phyloP scores from a whole-genome alignment of 1,284 basidiomycete genomes.

The Sporisorium iseilematis-ciliati region DNA sequence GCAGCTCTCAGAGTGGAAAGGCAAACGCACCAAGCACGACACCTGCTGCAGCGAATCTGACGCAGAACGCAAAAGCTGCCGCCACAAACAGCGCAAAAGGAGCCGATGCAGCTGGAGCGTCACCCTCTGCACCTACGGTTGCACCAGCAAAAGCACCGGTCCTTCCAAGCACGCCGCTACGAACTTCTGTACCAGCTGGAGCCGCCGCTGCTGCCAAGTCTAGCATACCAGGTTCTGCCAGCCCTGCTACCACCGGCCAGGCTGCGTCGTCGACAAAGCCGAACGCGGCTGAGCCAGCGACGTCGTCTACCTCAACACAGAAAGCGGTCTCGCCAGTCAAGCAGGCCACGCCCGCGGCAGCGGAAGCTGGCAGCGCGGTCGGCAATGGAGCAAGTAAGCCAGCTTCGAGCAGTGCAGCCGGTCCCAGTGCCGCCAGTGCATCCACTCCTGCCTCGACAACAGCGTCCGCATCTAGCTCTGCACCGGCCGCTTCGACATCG shows the following conservation, averaged over 20 bases:
- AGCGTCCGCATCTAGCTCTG: neutral
- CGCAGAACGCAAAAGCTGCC: neutral
- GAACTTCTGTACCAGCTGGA: constrained; percentile 14
- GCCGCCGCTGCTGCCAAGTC: neutral
- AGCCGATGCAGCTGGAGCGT: neutral
- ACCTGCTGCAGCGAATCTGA: neutral
- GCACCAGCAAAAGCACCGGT: constrained; percentile 18
- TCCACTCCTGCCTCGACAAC: constrained; percentile 6
- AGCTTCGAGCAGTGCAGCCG: constrained; percentile 13
- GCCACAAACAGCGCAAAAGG: neutral
- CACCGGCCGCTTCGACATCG: constrained; percentile 10
- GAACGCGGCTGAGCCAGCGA: neutral
- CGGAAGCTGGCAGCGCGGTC: neutral
- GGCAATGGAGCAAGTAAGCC: constrained; percentile 18
- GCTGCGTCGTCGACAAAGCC: constrained; percentile 19
- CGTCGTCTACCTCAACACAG: constrained; percentile 7
- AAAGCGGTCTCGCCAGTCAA: constrained; percentile 16
- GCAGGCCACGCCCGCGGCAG: constrained; percentile 9
- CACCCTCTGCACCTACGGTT: constrained; percentile 7
- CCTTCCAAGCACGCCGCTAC: constrained; percentile 33
- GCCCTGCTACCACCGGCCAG: neutral
- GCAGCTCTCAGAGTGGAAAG: constrained; percentile 19
- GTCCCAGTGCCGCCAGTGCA: constrained; percentile 1
- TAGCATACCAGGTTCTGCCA: constrained; percentile 12
- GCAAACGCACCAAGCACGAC: neutral